phyloP scores from a whole-genome alignment of 1,139 yeast genomes.

The Blastobotrys serpentis region DNA sequence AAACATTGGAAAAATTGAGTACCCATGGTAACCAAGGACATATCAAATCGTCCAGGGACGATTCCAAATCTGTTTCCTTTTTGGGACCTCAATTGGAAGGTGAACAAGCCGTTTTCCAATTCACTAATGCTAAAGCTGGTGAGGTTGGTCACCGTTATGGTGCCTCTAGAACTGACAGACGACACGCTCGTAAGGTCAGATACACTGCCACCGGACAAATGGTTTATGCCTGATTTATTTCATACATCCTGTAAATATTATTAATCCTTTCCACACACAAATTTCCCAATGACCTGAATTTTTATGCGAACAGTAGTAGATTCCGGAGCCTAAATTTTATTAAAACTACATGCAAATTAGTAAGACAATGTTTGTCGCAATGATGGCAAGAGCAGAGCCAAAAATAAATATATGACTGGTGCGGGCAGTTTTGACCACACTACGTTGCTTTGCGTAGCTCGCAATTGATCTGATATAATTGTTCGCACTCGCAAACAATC shows the following conservation, averaged over 20 bases:
- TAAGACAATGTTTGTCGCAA: constrained; percentile 27
- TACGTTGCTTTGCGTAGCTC: constrained; percentile 28
- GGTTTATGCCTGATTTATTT: constrained; percentile 25
- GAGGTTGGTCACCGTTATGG: constrained; percentile 90
- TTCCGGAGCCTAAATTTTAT: too few relatives aligned
- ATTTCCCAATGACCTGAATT: too few relatives aligned
- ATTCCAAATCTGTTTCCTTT: constrained; percentile 35
- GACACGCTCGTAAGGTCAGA: constrained; percentile 77
- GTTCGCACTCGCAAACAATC: constrained; percentile 23
- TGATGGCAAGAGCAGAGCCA: constrained; percentile 24
- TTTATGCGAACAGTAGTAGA: too few relatives aligned
- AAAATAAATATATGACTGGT: constrained; percentile 21
- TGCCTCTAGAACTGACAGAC: constrained; percentile 82
- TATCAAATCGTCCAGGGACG: constrained; percentile 12
- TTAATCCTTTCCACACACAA: not conserved
- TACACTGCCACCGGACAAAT: constrained; percentile 63
- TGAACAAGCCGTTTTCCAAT: constrained; percentile 62
- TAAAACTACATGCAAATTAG: constrained; percentile 17
- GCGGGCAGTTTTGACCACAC: constrained; percentile 26
- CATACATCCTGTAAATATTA: constrained; percentile 8
- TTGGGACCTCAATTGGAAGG: constrained; percentile 32
- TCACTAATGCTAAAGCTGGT: constrained; percentile 76
- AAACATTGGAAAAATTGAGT: constrained; percentile 65
- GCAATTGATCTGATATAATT: constrained; percentile 29
- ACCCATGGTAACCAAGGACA: constrained; percentile 43